Conservation (phyloP, 202 grass and related monocot species). For the Zoysia matrella region DNA sequence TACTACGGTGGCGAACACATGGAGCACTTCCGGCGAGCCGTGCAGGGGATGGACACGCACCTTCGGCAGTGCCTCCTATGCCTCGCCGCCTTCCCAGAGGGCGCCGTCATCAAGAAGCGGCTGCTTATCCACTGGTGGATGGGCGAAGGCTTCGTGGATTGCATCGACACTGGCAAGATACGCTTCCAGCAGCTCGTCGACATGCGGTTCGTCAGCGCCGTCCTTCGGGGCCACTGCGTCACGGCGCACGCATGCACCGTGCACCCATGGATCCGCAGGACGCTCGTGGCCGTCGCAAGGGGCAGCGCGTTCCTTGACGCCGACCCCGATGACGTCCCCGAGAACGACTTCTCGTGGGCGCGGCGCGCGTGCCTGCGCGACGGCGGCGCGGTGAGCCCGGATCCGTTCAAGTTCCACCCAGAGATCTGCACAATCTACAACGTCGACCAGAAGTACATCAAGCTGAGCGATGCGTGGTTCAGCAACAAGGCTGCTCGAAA, state of each 20-base stretch:
- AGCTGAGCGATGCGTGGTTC: not conserved
- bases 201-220: constrained; percentile 30
- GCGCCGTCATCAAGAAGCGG: constrained; percentile 45
- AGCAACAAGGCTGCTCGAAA: not conserved
- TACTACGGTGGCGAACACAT: not conserved
- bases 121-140: constrained; percentile 61
- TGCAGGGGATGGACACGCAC: not conserved
- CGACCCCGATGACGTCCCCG: not conserved
- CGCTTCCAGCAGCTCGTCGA: constrained; percentile 36
- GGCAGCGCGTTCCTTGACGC: not conserved
- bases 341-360: not conserved
- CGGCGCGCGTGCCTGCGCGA: not conserved
- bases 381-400: not conserved
- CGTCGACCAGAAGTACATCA: not conserved
- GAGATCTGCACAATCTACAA: not conserved
- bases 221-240: not conserved
- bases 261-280: constrained; percentile 8
- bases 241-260: constrained; percentile 27
- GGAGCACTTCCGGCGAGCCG: not conserved
- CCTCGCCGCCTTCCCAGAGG: constrained; percentile 48
- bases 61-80: constrained; percentile 34
- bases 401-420: not conserved
- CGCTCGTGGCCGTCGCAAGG: not conserved
- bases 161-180: not conserved
- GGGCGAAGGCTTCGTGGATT: constrained; percentile 34